Conservation (phyloP, 306 rosid genomes). For the Cicer judaicum region DNA sequence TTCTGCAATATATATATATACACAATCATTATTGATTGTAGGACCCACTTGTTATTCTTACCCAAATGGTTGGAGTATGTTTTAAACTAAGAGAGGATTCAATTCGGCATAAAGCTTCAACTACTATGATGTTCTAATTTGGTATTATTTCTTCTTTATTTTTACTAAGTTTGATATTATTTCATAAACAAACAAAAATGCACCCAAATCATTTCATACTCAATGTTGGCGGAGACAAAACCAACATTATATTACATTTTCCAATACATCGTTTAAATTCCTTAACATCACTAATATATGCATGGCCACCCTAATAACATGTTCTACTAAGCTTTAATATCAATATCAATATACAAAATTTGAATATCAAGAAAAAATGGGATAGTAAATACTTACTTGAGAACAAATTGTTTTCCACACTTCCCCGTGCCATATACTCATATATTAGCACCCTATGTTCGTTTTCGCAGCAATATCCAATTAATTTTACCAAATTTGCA, state of each 20-base stretch:
- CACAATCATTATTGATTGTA: background rate
- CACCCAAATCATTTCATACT: constrained; percentile 10
- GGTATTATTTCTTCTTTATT: background rate
- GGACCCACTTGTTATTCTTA: background rate
- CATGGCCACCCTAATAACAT: constrained; percentile 2
- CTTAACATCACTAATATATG: background rate
- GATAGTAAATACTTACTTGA: constrained; percentile 65
- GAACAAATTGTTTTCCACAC: constrained; percentile 92
- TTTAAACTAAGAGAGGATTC: background rate
- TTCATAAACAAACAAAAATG: background rate
- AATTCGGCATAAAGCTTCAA: background rate
- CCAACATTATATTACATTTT: constrained; percentile 3
- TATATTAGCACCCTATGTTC: constrained; percentile 88
- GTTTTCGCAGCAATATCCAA: constrained; percentile 98
- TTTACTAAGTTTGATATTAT: background rate
- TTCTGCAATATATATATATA: constrained; percentile 52
- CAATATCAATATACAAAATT: background rate
- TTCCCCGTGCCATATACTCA: constrained; percentile 92
- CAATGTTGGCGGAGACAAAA: constrained; percentile 35
- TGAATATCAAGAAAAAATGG: constrained; percentile 34
- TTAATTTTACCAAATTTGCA: constrained; percentile 90
- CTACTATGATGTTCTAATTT: background rate
- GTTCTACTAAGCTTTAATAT: background rate
- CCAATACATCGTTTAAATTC: background rate
- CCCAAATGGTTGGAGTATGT: background rate